Evolutionary conservation across 2,329 filamentous ascomycete genomes (phyloP).

Genomic region (Sarocladiaceae sp.): DNA sequence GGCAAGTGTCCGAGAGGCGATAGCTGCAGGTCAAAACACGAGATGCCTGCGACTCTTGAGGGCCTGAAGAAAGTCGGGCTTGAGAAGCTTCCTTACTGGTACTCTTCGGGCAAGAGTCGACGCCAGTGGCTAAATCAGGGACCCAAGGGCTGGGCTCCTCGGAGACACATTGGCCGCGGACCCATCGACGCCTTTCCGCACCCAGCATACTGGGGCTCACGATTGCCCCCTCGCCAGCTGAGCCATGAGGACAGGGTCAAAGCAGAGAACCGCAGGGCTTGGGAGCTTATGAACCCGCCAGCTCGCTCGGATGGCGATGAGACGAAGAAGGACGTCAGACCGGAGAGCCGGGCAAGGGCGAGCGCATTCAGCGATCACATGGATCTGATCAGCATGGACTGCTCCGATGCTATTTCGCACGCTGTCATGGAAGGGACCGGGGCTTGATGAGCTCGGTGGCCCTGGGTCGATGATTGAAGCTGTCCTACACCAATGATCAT

Average conservation of each 20-base stretch:
- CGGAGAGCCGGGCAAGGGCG: neutral
- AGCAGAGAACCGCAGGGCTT: neutral
- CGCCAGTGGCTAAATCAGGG: neutral
- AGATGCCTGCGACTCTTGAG: slow-evolving; percentile 36
- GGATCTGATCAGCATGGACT: slow-evolving; percentile 4
- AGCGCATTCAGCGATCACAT: neutral
- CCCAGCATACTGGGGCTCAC: neutral
- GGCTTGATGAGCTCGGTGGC: too few species aligned
- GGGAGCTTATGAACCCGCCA: slow-evolving; percentile 3
- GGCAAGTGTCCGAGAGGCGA: slow-evolving; percentile 40
- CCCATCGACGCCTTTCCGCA: neutral
- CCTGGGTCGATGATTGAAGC: too few species aligned
- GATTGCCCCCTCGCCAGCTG: neutral
- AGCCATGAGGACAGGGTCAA: neutral
- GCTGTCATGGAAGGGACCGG: neutral
- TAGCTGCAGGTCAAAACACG: slow-evolving; percentile 37
- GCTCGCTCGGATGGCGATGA: neutral
- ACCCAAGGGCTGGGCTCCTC: neutral
- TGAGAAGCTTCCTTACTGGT: slow-evolving; percentile 37
- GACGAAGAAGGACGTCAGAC: neutral
- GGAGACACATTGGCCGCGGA: neutral
- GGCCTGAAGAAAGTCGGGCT: slow-evolving; percentile 38
- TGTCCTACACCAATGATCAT: too few species aligned
- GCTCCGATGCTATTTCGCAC: neutral
- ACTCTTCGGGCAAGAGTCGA: slow-evolving; percentile 12